These are phyloP conservation scores for Pythium myriotylum DNA, from an alignment of 352 stramenopile species.

Conservation along the genomic window DNA sequence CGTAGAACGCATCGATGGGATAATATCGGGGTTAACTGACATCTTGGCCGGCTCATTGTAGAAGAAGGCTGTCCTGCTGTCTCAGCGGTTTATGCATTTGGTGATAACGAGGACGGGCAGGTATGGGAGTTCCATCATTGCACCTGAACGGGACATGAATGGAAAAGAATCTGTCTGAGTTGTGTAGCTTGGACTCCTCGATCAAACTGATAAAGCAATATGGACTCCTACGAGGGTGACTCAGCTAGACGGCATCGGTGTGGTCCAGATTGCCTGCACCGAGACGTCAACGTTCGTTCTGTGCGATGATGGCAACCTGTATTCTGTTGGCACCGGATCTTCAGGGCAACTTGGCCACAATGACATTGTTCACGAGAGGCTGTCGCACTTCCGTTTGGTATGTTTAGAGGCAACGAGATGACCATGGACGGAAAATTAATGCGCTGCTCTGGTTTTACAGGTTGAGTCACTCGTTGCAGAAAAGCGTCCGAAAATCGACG, in stretches of 20 bases:
- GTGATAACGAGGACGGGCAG: slow-evolving; percentile 83
- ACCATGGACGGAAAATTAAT: too few relatives aligned
- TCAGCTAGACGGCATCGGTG: slow-evolving; percentile 61
- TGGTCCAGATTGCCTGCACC: slow-evolving; percentile 62
- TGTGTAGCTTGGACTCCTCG: slow-evolving; percentile 50
- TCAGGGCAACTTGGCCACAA: slow-evolving; percentile 71
- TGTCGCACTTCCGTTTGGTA: slow-evolving; percentile 77
- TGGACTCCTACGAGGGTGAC: slow-evolving; percentile 64
- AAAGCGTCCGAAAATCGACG: slow-evolving; percentile 77
- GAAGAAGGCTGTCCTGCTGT: slow-evolving; percentile 42
- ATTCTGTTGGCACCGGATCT: slow-evolving; percentile 69
- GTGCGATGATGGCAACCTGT: slow-evolving; percentile 74
- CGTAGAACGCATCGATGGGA: slow-evolving; percentile 1
- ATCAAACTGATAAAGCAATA: slow-evolving; percentile 50
- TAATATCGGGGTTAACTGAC: neutral
- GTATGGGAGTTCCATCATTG: slow-evolving; percentile 25
- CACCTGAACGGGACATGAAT: too few relatives aligned
- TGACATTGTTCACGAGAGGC: slow-evolving; percentile 79
- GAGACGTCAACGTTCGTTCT: slow-evolving; percentile 68
- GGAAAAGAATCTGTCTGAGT: neutral
- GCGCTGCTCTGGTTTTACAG: slow-evolving; percentile 22
- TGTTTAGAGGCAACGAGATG: neutral
- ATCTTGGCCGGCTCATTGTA: slow-evolving; percentile 12
- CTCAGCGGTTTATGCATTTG: slow-evolving; percentile 71
- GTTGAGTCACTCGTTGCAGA: slow-evolving; percentile 70